Conservation (phyloP, 495 filamentous ascomycete genomes). For the Hypoxylon crocopeplum region DNA sequence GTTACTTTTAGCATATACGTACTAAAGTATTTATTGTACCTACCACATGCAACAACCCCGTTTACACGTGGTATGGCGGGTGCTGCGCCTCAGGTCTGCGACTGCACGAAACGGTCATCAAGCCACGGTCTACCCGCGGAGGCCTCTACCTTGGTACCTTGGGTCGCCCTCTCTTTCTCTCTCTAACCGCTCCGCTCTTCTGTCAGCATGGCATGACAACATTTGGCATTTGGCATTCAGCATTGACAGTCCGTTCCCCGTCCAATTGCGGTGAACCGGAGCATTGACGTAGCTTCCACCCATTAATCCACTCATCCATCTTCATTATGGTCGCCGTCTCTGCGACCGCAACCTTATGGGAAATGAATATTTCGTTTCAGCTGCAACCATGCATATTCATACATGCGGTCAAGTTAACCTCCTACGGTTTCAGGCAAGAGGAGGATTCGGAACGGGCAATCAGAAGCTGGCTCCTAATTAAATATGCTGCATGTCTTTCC, state of each 20-base stretch:
- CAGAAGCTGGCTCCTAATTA: too few relatives aligned
- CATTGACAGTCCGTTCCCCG: too few relatives aligned
- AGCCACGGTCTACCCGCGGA: constrained; percentile 27
- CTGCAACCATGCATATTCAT: constrained; percentile 15
- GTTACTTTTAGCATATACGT: too few relatives aligned
- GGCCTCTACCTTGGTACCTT: too few relatives aligned
- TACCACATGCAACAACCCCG: constrained; percentile 13
- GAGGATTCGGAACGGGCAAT: constrained; percentile 24
- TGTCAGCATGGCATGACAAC: constrained; percentile 37
- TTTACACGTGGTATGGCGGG: constrained; percentile 30
- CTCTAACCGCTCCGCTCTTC: too few relatives aligned
- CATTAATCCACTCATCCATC: background rate
- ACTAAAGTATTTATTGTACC: background rate
- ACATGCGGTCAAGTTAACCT: constrained; percentile 11
- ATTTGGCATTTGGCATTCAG: too few relatives aligned
- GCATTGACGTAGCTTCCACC: background rate
- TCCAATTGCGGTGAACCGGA: constrained; percentile 12
- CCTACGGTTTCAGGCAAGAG: constrained; percentile 33
- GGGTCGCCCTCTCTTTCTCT: too few relatives aligned
- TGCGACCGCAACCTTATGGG: constrained; percentile 21
- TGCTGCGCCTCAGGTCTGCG: constrained; percentile 26
- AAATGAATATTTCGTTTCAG: constrained; percentile 32
- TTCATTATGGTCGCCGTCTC: constrained; percentile 7
- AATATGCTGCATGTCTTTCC: too few relatives aligned
- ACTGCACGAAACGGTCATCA: constrained; percentile 20